Percentiles rank a stretch among this genome's conserved stretches.
Conservation (phyloP, 768 basidiomycete species). For the Termitomyces heimii region DNA sequence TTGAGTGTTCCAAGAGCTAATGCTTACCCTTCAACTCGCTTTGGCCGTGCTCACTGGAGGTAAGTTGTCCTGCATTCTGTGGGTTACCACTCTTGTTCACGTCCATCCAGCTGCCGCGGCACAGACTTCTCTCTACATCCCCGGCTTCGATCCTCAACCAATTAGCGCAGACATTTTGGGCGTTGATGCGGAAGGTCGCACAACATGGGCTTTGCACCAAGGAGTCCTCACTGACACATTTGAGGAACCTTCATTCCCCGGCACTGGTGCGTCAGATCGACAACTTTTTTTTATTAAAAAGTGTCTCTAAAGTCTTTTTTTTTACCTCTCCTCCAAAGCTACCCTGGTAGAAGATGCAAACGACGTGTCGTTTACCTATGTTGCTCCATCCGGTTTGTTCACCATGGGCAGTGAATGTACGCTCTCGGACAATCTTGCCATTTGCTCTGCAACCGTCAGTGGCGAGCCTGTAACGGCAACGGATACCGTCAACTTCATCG, state of each 20-base stretch:
- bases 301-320: background rate
- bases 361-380: constrained; percentile 17
- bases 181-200: constrained; percentile 19
- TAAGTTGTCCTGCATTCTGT: background rate
- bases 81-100: background rate
- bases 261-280: constrained; percentile 13
- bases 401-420: constrained; percentile 16
- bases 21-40: background rate
- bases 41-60: background rate
- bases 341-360: constrained; percentile 21
- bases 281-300: background rate
- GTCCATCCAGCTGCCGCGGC: constrained; percentile 11
- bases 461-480: constrained; percentile 15
- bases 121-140: constrained; percentile 20
- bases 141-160: constrained; percentile 21
- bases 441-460: constrained; percentile 15
- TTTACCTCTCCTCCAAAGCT: too few species aligned
- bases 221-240: constrained; percentile 12
- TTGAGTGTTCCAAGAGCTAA: background rate
- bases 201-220: constrained; percentile 21
- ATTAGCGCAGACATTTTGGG: constrained; percentile 21
- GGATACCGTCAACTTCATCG: constrained; percentile 7
- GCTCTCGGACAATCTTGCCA: constrained; percentile 13
- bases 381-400: constrained; percentile 4
- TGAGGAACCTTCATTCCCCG: constrained; percentile 10